These are phyloP conservation scores for Corylus americana DNA, from an alignment of 306 rosid genomes.

Conservation along the genomic window DNA sequence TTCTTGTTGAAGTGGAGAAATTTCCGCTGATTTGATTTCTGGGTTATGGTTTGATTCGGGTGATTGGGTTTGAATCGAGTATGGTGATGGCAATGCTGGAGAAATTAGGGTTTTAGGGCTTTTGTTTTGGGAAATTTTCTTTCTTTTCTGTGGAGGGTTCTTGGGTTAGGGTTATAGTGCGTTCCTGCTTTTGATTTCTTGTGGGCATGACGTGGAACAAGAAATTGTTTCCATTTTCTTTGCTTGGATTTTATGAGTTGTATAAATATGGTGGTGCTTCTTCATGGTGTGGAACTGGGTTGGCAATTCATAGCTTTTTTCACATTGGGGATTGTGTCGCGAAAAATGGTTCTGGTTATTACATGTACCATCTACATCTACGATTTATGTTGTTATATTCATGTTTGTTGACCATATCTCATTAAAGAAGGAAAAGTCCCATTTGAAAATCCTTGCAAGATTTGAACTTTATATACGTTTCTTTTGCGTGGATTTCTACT, in stretches of 20 bases:
- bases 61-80: background rate
- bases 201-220: slow-evolving; percentile 9
- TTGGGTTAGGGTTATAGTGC: background rate
- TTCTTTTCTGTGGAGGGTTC: background rate
- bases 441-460: background rate
- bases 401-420: background rate
- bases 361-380: background rate
- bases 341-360: background rate
- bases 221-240: background rate
- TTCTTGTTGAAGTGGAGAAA: background rate
- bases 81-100: slow-evolving; percentile 1
- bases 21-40: slow-evolving; percentile 7
- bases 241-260: background rate
- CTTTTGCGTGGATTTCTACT: background rate
- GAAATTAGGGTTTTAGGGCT: slow-evolving; percentile 26
- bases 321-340: background rate
- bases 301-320: background rate
- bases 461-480: background rate
- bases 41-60: slow-evolving; percentile 27
- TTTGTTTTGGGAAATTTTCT: background rate
- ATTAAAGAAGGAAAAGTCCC: slow-evolving; percentile 1
- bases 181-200: background rate
- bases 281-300: slow-evolving; percentile 5
- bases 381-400: background rate
- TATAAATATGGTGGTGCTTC: background rate